These are phyloP conservation scores for Podaxis sp. DNA, from an alignment of 768 basidiomycete genomes.

Conservation along the genomic window DNA sequence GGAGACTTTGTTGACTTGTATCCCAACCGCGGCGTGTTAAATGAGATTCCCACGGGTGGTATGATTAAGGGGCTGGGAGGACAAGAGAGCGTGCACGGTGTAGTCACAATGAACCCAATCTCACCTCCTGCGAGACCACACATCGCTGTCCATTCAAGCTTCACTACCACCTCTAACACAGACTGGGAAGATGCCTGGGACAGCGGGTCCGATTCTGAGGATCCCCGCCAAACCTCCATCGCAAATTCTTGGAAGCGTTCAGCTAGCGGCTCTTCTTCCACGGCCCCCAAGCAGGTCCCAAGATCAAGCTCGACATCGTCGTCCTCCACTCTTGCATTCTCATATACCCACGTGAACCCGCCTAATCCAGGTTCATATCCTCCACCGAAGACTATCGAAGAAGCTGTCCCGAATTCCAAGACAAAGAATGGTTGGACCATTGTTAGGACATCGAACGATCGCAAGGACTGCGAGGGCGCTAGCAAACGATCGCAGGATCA, in stretches of 20 bases:
- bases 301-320: constrained; percentile 45
- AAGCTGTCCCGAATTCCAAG: not conserved
- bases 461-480: constrained; percentile 18
- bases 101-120: constrained; percentile 46
- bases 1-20: no score
- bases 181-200: constrained; percentile 78
- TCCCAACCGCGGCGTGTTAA: no score
- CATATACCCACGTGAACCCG: constrained; percentile 77
- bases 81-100: constrained; percentile 1
- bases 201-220: constrained; percentile 74
- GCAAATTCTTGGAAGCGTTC: constrained; percentile 44
- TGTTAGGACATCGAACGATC: constrained; percentile 43
- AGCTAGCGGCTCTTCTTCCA: constrained; percentile 25
- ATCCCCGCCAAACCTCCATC: constrained; percentile 48
- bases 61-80: not conserved
- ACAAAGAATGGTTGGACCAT: constrained; percentile 76
- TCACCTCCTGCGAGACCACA: constrained; percentile 76
- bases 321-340: constrained; percentile 70
- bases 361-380: constrained; percentile 79
- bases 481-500: constrained; percentile 24
- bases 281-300: constrained; percentile 58
- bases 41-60: constrained; percentile 6
- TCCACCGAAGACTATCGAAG: constrained; percentile 25
- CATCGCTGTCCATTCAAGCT: constrained; percentile 58
- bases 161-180: constrained; percentile 30